Base-by-base conservation (phyloP, 2,329 filamentous ascomycete genomes). In the Aspergillus novoparasiticus region DNA sequence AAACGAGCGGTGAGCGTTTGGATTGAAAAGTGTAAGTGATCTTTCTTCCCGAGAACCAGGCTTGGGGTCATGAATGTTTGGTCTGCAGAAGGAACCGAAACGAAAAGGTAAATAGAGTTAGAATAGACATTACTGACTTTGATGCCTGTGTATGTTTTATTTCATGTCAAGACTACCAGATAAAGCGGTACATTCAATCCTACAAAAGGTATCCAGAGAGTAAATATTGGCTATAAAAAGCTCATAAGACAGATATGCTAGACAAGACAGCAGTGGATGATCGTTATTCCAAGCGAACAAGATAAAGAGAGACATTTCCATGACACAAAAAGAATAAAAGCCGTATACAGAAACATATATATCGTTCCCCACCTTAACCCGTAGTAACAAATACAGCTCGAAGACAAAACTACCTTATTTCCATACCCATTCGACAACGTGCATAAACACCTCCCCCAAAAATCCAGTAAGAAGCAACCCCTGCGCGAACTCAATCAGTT, bases 371-470 rank as follows among this genome's bases (percentile, higher is more conserved):
- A 48, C 14, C n/a, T 34, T 9, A 16, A 50, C 16, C 19, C 41
- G n/a, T n/a, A 23, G n/a, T 12, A 46, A 46, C 30, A 28, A 28
- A 34, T 34, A 48, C 55, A 58, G 12, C 30, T 50, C 30, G 39
- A 11, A 19, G 28, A 28, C 6, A 48, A 50, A n/a, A 8, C 9
- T 14, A 4, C 3, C 21, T 58, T 34, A 69, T 53, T 64, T 68
- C 68, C 70, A 73, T 46, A 62, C 67, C 73, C 73, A 75, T 61
- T 74, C 73, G 63, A 75, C 59, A 60, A 75, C 71, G 65, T 75
- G 74, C 71, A 75, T 73, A 48, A 75, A 73, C 14, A 66, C 69
- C 48, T 74, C 71, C 6, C 67, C 72, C 34, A 72, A 51, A 57
- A 72, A 73, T 16, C 71, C 71, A 28, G 62, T 66, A 12, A 73